Conservation (phyloP, 2,329 filamentous ascomycete species). For the Colletotrichum musicola region DNA sequence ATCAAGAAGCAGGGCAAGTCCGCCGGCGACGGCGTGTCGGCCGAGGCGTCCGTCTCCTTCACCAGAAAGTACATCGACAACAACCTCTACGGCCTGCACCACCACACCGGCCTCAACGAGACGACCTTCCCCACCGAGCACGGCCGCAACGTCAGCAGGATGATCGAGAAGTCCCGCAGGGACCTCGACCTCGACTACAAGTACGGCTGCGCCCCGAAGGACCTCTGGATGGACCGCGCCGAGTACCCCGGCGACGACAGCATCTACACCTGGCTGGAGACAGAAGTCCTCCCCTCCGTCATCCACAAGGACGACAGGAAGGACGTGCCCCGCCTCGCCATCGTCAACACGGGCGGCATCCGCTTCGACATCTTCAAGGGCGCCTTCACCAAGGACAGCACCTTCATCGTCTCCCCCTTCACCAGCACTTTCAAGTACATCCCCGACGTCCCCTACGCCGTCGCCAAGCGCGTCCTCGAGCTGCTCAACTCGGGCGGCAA, state of each 20-base stretch:
- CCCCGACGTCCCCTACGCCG: conserved; percentile 82
- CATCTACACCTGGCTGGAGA: conserved; percentile 85
- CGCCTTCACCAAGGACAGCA: conserved; percentile 87
- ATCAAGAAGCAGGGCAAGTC: conserved; percentile 52
- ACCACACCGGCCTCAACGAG: conserved; percentile 81
- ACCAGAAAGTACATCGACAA: conserved; percentile 91
- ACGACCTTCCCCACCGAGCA: conserved; percentile 81
- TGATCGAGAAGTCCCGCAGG: conserved; percentile 78
- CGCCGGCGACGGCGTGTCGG: conserved; percentile 44
- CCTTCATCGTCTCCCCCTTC: conserved; percentile 90
- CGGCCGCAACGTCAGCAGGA: conserved; percentile 77
- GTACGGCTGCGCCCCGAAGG: conserved; percentile 85
- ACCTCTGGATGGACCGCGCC: conserved; percentile 85
- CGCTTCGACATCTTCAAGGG: conserved; percentile 97
- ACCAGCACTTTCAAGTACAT: conserved; percentile 82
- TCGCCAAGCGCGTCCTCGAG: conserved; percentile 76
- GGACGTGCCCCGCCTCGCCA: conserved; percentile 75
- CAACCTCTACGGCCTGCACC: conserved; percentile 85
- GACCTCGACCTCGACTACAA: conserved; percentile 78
- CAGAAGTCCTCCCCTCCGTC: conserved; percentile 78
- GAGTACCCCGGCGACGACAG: conserved; percentile 80
- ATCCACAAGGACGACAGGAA: conserved; percentile 69
- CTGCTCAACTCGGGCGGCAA: conserved; percentile 68
- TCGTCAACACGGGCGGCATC: conserved; percentile 91
- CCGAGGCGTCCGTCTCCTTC: conserved; percentile 67